Conservation (phyloP, 768 basidiomycete species). For the Lactarius indigo region DNA sequence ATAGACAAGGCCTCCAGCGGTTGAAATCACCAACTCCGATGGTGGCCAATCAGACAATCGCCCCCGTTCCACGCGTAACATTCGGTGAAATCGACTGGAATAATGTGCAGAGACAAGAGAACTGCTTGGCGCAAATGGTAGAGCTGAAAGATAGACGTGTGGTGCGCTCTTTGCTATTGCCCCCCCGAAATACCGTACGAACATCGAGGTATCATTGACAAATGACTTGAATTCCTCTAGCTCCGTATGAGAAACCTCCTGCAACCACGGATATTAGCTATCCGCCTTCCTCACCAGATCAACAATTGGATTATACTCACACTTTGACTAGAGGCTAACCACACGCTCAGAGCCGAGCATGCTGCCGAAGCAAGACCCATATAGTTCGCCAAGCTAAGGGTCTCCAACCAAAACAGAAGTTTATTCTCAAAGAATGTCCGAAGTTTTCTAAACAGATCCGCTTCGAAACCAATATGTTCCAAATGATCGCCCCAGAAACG, state of each 20-base stretch:
- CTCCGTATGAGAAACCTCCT: background rate
- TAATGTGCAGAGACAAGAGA: background rate
- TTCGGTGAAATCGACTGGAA: background rate
- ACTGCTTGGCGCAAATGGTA: background rate
- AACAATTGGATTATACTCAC: background rate
- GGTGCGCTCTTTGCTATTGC: background rate
- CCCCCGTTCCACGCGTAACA: background rate
- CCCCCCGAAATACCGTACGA: background rate
- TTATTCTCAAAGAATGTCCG: background rate
- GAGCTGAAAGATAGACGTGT: background rate
- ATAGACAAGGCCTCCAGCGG: fast-evolving
- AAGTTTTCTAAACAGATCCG: background rate
- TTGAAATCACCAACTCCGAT: background rate
- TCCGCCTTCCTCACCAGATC: background rate
- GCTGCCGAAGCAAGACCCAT: background rate
- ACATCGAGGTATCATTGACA: background rate
- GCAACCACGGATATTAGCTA: background rate
- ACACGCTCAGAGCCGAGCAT: background rate
- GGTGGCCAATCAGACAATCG: background rate
- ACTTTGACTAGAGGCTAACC: background rate
- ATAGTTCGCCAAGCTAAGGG: background rate
- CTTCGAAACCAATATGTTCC: background rate
- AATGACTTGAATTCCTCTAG: background rate
- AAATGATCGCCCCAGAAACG: conserved; percentile 1
- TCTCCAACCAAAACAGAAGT: background rate